Conservation (phyloP, 139 green algal species). For the Tetraselmis striata region DNA sequence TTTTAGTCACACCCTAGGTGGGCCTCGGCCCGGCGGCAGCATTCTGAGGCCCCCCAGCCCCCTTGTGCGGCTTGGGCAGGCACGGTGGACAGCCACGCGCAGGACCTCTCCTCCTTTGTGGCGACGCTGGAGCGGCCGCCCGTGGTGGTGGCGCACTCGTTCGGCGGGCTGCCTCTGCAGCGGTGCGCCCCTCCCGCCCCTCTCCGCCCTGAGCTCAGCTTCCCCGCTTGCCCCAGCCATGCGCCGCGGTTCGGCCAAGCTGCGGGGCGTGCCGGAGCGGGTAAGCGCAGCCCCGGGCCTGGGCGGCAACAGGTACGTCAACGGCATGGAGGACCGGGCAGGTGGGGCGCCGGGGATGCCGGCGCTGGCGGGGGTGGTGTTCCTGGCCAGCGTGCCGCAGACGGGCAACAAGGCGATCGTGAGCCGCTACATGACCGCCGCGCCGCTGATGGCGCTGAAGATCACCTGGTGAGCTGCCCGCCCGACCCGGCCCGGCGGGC, state of each 20-base stretch:
- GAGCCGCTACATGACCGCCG: conserved; percentile 35
- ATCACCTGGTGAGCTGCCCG: conserved; percentile 70
- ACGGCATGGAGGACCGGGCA: conserved; percentile 8
- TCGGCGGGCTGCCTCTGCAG: conserved; percentile 75
- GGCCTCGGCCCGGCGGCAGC: no score
- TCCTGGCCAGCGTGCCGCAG: conserved; percentile 53
- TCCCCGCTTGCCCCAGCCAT: conserved; percentile 7
- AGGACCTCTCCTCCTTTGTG: conserved; percentile 54
- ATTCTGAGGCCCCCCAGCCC: no score
- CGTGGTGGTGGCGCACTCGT: conserved; percentile 73
- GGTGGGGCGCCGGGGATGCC: conserved; percentile 12
- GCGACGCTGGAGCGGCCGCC: conserved; percentile 36
- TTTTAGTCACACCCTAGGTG: no score
- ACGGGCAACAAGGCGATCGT: conserved; percentile 62
- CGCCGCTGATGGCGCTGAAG: conserved; percentile 34
- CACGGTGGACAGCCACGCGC: conserved; percentile 46
- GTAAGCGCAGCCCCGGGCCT: no score
- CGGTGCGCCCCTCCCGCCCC: conserved; percentile 35
- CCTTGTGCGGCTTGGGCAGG: no score
- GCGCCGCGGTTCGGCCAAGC: no score
- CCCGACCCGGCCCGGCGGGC: no score
- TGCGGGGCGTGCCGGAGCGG: no score
- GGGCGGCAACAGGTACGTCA: conserved; percentile 22
- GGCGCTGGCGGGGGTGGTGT: conserved; percentile 39
- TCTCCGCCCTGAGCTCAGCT: conserved; percentile 20